A percentile compares a stretch with the other conserved stretches of the same genome.
Evolutionary conservation across 108 stramenopile genomes (phyloP).

Genomic region (Aureococcus anophagefferens): DNA sequence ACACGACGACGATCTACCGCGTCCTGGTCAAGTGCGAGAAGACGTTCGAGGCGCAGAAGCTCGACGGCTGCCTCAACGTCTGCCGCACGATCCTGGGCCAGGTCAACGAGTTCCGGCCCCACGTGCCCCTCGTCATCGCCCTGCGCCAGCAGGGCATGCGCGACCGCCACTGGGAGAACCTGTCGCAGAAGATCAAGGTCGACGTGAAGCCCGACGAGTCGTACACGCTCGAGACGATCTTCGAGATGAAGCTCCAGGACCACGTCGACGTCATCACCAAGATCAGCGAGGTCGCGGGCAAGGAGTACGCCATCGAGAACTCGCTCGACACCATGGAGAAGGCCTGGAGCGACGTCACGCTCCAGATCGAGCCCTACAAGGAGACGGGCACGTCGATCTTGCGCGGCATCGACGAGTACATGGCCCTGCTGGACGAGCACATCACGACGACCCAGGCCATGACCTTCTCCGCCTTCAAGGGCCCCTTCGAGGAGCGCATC

Average conservation of each 20-base stretch:
- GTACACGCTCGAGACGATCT: conserved; percentile 18
- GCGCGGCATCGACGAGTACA: conserved; percentile 42
- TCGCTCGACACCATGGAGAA: conserved; percentile 51
- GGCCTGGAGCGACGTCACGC: conserved; percentile 37
- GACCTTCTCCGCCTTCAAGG: conserved; percentile 54
- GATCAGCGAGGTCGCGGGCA: conserved; percentile 49
- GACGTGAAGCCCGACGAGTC: conserved; percentile 27
- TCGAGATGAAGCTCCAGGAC: conserved; percentile 35
- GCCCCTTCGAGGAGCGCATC: conserved; percentile 47
- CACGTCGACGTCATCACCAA: conserved; percentile 27
- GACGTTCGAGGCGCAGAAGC: conserved; percentile 30
- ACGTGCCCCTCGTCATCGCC: conserved; percentile 39
- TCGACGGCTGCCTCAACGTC: conserved; percentile 24
- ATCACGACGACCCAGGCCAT: conserved; percentile 55
- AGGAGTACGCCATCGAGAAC: conserved; percentile 54
- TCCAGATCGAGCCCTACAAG: conserved; percentile 38
- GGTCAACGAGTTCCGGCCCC: conserved; percentile 34
- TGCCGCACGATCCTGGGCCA: conserved; percentile 3
- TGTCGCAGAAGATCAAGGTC: conserved; percentile 23
- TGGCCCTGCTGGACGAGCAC: conserved; percentile 51
- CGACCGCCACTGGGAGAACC: conserved; percentile 47
- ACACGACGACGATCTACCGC: conserved; percentile 20
- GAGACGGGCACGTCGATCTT: conserved; percentile 54
- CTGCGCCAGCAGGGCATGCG: conserved; percentile 52
- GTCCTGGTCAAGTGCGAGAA: conserved; percentile 33